Conservation (phyloP, 805 yeast species). For the Yarrowia sp. region DNA sequence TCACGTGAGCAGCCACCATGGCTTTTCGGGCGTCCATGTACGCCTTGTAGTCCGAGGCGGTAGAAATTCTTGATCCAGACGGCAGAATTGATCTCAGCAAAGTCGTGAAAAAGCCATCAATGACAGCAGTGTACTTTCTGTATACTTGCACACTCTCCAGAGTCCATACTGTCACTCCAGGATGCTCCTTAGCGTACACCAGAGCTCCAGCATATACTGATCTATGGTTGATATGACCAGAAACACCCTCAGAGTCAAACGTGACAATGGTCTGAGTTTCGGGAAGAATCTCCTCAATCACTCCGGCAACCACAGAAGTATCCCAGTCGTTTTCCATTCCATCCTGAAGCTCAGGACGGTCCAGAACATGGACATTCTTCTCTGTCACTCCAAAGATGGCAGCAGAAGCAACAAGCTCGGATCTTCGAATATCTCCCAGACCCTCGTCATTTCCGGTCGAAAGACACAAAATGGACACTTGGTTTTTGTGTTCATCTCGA, state of each 20-base stretch:
- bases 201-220: constrained; percentile 34
- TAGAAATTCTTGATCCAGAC: constrained; percentile 33
- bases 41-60: constrained; percentile 29
- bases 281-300: constrained; percentile 32
- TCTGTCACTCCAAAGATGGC: constrained; percentile 50
- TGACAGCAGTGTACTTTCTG: constrained; percentile 40
- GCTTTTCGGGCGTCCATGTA: constrained; percentile 52
- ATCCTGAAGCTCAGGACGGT: constrained; percentile 57
- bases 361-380: constrained; percentile 47
- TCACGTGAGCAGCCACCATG: constrained; percentile 76
- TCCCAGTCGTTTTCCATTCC: constrained; percentile 71
- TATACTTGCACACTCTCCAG: constrained; percentile 39
- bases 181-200: constrained; percentile 27
- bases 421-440: constrained; percentile 59
- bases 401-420: constrained; percentile 60
- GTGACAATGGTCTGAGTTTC: constrained; percentile 54
- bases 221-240: constrained; percentile 83
- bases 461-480: constrained; percentile 61
- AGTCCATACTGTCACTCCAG: constrained; percentile 33
- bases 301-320: constrained; percentile 41
- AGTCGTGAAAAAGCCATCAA: constrained; percentile 39
- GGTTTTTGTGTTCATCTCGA: constrained; percentile 49
- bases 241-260: constrained; percentile 80
- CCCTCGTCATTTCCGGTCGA: constrained; percentile 78
- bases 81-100: constrained; percentile 33